Conservation (phyloP, 768 basidiomycete genomes). For the Strobilomyces dryophilus region DNA sequence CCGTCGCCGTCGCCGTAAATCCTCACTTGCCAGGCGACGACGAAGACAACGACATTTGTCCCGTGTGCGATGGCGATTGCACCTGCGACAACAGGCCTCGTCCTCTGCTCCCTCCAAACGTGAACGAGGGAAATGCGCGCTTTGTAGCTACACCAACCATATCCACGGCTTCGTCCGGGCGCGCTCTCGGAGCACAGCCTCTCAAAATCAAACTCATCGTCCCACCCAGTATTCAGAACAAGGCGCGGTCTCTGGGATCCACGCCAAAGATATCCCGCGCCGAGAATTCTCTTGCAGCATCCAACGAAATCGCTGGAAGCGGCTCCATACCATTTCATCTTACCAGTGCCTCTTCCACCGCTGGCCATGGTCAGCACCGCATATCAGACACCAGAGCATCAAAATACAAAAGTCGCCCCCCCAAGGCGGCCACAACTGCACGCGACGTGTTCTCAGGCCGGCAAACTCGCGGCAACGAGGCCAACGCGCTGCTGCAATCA, state of each 20-base stretch:
- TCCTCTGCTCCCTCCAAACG: constrained; percentile 29
- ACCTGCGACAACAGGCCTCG: constrained; percentile 58
- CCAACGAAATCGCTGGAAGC: constrained; percentile 35
- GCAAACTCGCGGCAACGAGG: constrained; percentile 31
- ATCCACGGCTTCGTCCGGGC: constrained; percentile 33
- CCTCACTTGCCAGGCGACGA: constrained; percentile 47
- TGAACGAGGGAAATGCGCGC: constrained; percentile 32
- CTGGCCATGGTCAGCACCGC: constrained; percentile 23
- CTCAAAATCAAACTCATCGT: constrained; percentile 76
- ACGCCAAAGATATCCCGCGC: constrained; percentile 27
- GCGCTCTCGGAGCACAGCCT: constrained; percentile 26
- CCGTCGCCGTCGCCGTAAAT: constrained; percentile 47
- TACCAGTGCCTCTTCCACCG: constrained; percentile 22
- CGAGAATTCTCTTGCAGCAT: constrained; percentile 29
- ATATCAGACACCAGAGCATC: constrained; percentile 20
- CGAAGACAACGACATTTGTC: constrained; percentile 85
- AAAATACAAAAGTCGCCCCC: constrained; percentile 55
- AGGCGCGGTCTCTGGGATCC: constrained; percentile 29
- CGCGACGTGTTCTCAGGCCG: constrained; percentile 25
- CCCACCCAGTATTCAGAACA: constrained; percentile 52
- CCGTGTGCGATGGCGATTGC: constrained; percentile 88
- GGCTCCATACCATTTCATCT: constrained; percentile 13
- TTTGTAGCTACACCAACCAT: constrained; percentile 37
- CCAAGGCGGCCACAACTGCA: constrained; percentile 41
- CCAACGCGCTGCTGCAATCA: constrained; percentile 32